These are phyloP conservation scores for Annona cherimola DNA, from an alignment of 164 flowering plant genomes.

Conservation along the genomic window DNA sequence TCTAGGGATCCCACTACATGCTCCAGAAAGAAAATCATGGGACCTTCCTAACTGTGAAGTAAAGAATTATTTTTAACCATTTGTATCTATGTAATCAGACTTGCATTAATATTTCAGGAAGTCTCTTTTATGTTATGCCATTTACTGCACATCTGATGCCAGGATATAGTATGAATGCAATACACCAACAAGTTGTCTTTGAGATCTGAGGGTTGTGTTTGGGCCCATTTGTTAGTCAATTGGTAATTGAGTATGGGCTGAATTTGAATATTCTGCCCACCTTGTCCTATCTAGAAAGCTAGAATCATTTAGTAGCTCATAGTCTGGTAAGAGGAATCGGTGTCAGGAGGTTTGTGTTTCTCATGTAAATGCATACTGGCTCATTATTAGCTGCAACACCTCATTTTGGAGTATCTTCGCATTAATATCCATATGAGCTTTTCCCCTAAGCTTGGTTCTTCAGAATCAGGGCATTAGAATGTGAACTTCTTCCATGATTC, in stretches of 20 bases:
- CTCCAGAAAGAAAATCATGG: neutral
- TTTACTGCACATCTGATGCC: neutral
- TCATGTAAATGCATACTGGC: neutral
- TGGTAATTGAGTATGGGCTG: neutral
- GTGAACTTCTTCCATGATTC: neutral
- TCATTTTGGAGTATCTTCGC: neutral
- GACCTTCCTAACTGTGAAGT: too few species aligned
- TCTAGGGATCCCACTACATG: neutral
- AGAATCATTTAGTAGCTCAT: neutral
- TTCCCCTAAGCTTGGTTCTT: neutral
- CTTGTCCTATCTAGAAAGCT: neutral
- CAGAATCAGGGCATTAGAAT: neutral
- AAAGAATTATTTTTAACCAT: neutral
- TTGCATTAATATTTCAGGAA: neutral
- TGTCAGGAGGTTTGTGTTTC: neutral
- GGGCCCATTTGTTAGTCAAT: neutral
- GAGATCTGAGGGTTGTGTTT: neutral
- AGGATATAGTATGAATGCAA: neutral
- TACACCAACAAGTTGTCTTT: neutral
- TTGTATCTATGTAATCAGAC: neutral
- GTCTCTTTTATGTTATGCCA: neutral
- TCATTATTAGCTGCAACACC: neutral
- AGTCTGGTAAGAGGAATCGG: neutral
- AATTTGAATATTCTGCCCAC: neutral
- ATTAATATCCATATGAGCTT: neutral